A percentile compares a stretch with the other conserved stretches of the same genome.
Conservation (phyloP, 805 yeast species). For the Brettanomyces naardenensis region DNA sequence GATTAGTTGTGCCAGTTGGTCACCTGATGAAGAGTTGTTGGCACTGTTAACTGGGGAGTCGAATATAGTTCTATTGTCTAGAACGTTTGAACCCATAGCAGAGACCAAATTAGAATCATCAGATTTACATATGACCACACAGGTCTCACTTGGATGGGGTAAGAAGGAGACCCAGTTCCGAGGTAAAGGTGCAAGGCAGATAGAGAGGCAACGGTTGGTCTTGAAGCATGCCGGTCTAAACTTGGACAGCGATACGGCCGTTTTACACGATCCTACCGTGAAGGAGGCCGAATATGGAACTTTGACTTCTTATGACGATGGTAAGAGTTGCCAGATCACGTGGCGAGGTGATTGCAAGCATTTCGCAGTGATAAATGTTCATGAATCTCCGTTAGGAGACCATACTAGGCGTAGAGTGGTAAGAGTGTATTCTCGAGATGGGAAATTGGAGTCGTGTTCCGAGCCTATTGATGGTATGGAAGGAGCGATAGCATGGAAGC, state of each 20-base stretch:
- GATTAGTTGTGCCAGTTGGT: constrained; percentile 70
- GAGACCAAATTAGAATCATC: constrained; percentile 51
- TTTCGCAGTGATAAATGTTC: constrained; percentile 62
- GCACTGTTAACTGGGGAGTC: constrained; percentile 56
- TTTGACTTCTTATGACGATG: constrained; percentile 46
- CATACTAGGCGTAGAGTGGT: constrained; percentile 59
- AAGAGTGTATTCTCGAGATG: constrained; percentile 72
- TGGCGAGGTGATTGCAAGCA: constrained; percentile 97
- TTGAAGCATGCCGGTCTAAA: constrained; percentile 62
- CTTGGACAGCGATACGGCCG: constrained; percentile 45
- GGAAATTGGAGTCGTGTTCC: constrained; percentile 74
- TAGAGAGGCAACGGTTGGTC: constrained; percentile 54
- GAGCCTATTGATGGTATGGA: constrained; percentile 86
- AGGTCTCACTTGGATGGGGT: constrained; percentile 99
- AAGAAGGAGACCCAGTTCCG: constrained; percentile 91
- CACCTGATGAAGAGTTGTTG: constrained; percentile 84
- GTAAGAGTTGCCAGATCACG: constrained; percentile 41
- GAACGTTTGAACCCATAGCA: constrained; percentile 70
- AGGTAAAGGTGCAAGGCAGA: constrained; percentile 83
- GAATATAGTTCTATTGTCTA: constrained; percentile 58
- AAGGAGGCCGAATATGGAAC: constrained; percentile 64
- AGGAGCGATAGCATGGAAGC: constrained; percentile 74
- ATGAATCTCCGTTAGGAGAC: constrained; percentile 29
- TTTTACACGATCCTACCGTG: constrained; percentile 82
- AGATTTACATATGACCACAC: constrained; percentile 66